Percentiles rank a stretch among this genome's conserved stretches.
Evolutionary conservation across 2,329 filamentous ascomycete species (phyloP).

Genomic region (Elsinoe australis): DNA sequence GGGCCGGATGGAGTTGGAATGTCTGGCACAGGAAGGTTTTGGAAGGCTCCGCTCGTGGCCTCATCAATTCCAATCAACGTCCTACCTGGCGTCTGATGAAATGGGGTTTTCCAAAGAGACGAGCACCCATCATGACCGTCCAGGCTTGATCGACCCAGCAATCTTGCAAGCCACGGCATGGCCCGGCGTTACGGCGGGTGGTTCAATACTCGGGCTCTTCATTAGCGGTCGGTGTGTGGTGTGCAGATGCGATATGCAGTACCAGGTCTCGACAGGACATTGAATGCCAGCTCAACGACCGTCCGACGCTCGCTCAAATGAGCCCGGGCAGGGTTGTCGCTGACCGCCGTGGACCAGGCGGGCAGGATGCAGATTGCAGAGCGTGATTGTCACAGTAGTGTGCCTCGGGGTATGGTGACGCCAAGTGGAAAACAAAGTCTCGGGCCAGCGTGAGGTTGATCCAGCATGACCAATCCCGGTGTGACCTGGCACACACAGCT

Average conservation of each 20-base stretch:
- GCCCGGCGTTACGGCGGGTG: constrained; percentile 10
- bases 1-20: constrained; percentile 10
- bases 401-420: not conserved
- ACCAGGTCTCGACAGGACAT: constrained; percentile 7
- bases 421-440: constrained; percentile 10
- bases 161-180: constrained; percentile 3
- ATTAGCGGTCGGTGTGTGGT: constrained; percentile 6
- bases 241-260: constrained; percentile 7
- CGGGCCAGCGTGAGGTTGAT: constrained; percentile 12
- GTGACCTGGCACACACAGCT: constrained; percentile 9
- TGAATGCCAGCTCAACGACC: not conserved
- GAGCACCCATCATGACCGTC: constrained; percentile 1
- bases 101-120: not conserved
- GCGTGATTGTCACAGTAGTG: too few relatives aligned
- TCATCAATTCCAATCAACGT: constrained; percentile 7
- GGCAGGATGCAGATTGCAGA: too few relatives aligned
- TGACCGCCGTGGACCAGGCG: too few relatives aligned
- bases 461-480: constrained; percentile 8
- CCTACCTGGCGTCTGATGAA: not conserved
- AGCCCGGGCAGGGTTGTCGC: not conserved
- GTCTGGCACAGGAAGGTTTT: constrained; percentile 7
- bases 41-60: not conserved
- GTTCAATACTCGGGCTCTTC: too few relatives aligned
- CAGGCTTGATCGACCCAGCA: constrained; percentile 9
- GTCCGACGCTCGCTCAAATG: constrained; percentile 2